phyloP scores from a whole-genome alignment of 2,329 filamentous ascomycete genomes.

The Paecilomyces dactylethromorphus region DNA sequence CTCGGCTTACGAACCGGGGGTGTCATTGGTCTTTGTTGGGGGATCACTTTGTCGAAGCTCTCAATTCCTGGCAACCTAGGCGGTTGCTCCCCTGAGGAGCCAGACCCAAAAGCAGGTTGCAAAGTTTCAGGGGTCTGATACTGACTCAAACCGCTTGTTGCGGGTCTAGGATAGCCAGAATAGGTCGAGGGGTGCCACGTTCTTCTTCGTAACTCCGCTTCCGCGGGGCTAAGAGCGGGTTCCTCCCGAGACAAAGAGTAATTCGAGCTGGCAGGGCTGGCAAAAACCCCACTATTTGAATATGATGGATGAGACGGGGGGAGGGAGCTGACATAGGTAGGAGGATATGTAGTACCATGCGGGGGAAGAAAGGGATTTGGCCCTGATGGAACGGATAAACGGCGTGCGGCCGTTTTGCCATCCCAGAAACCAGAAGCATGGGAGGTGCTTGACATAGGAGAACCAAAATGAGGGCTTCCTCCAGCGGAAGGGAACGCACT shows the following conservation, averaged over 20 bases:
- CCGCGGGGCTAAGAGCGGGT: slow-evolving; percentile 38
- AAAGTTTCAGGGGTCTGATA: slow-evolving; percentile 64
- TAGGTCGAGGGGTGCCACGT: slow-evolving; percentile 79
- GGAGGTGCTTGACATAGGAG: slow-evolving; percentile 64
- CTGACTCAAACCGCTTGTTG: slow-evolving; percentile 67
- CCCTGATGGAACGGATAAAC: slow-evolving; percentile 75
- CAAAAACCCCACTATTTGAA: slow-evolving; percentile 57
- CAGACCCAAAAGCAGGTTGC: slow-evolving; percentile 48
- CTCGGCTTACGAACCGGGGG: slow-evolving; percentile 61
- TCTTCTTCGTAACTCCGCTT: slow-evolving; percentile 72
- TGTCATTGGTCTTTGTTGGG: slow-evolving; percentile 54
- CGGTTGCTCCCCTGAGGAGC: slow-evolving; percentile 50
- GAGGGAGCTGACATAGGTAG: slow-evolving; percentile 50
- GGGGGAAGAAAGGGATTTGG: slow-evolving; percentile 67
- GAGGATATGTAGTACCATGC: slow-evolving; percentile 50
- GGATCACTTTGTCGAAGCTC: slow-evolving; percentile 70
- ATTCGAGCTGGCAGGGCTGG: slow-evolving; percentile 61
- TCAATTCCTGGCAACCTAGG: slow-evolving; percentile 82
- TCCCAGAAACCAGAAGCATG: slow-evolving; percentile 70
- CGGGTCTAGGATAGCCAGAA: slow-evolving; percentile 57
- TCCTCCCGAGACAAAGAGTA: slow-evolving; percentile 38
- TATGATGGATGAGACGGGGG: slow-evolving; percentile 50
- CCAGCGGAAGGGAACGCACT: slow-evolving; percentile 72
- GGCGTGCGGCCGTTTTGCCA: slow-evolving; percentile 61
- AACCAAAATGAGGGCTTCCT: slow-evolving; percentile 72